Evolutionary conservation across 106 monocot genomes (phyloP), one percentile per base, ranked within the genome.

Genomic region (Dendrobium nobile): DNA sequence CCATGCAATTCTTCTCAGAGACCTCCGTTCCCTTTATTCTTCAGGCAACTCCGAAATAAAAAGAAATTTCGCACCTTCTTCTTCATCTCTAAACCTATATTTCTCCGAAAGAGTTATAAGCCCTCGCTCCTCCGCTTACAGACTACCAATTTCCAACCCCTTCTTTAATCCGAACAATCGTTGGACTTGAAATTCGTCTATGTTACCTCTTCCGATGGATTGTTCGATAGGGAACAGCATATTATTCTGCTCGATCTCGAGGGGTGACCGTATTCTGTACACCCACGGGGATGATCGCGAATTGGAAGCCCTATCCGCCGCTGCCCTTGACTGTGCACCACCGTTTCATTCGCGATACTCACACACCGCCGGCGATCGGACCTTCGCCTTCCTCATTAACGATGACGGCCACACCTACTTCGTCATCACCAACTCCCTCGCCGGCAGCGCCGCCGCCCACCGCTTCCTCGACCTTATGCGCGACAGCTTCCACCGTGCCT

Each of bases 321-420:
- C 47, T 3, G 43, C 47, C 75, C 2, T 9, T 9, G 47, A 76
- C 47, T 9, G 24, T 45, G 10, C 75, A 20, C 75, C 75, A 0
- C 75, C 75, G 18, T 47, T 76, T 18, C 75, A 76, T 8, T 24
- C 75, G 8, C 75, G 47, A 2, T 76, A 47, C 75, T 47, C 45
- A 0, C 75, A 75, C 75, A 76, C 75, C 75, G 47, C 75, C 20
- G 47, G 47, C 5, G 47, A 47, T 47, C 75, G 75, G 47, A 76
- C 75, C 47, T 76, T 76, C 75, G 75, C 75, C 9, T 76, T 7
- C 75, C 75, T 48, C 75, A 47, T 76, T 8, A 47, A 76, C 45
- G 43, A n/a, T 17, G 75, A 76, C 47, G 75, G 47, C 47, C 43
- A 47, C 75, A 76, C 75, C 43, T 76, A 47, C 45, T 76, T 76